Conservation (phyloP, 31 red algal species). For the Endocladia muricata region DNA sequence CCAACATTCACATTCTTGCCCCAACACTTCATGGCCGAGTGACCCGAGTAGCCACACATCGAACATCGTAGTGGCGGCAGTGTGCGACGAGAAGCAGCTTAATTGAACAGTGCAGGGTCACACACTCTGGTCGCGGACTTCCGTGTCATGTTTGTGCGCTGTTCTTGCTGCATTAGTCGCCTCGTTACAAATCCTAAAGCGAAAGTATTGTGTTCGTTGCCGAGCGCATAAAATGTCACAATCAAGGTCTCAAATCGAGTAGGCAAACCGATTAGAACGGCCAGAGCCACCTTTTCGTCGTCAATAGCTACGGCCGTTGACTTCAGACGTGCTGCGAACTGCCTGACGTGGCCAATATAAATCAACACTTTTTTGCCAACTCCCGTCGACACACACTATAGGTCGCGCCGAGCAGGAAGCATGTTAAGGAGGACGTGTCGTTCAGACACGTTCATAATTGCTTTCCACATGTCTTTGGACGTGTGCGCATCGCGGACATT, state of each 20-base stretch:
- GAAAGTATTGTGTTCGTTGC: neutral
- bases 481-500: slow-evolving; percentile 5
- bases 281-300: slow-evolving; percentile 14
- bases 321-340: neutral
- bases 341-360: neutral
- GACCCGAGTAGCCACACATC: too few relatives aligned
- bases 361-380: neutral
- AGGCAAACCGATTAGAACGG: slow-evolving; percentile 11
- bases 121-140: too few relatives aligned
- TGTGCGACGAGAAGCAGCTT: too few relatives aligned
- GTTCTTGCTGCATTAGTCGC: slow-evolving; percentile 10
- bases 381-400: neutral
- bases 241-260: slow-evolving; percentile 5
- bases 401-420: neutral
- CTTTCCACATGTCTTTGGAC: slow-evolving; percentile 18
- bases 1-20: too few relatives aligned
- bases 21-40: too few relatives aligned
- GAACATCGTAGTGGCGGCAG: too few relatives aligned
- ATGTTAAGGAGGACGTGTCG: slow-evolving; percentile 2
- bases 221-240: neutral
- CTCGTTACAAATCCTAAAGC: neutral
- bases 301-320: neutral
- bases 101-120: too few relatives aligned
- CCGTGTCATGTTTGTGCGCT: neutral
- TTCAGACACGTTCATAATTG: neutral